These are phyloP conservation scores for Orbilia brochopaga DNA, from an alignment of 2,329 filamentous ascomycete genomes.

Conservation along the genomic window DNA sequence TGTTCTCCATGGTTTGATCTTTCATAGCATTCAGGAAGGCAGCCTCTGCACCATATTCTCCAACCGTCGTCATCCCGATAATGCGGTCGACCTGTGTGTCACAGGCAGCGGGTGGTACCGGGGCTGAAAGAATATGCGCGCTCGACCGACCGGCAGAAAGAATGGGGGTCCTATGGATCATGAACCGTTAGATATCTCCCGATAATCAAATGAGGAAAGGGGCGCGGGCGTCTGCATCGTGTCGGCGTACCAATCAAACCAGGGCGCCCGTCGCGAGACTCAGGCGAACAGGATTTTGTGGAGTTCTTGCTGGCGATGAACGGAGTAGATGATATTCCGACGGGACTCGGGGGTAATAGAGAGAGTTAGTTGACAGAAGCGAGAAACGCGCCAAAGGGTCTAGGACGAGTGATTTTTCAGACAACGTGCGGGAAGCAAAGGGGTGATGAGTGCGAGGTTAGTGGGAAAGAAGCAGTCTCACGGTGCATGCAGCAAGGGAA, in stretches of 20 bases:
- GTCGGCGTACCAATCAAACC: slow-evolving; percentile 1
- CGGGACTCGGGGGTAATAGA: background rate
- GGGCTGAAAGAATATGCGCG: slow-evolving; percentile 10
- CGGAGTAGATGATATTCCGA: background rate
- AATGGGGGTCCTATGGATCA: background rate
- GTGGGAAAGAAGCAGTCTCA: slow-evolving; percentile 5
- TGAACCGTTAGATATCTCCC: background rate
- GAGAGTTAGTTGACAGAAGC: background rate
- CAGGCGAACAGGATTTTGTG: background rate
- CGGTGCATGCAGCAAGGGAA: background rate
- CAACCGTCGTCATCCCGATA: slow-evolving; percentile 34
- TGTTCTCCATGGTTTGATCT: slow-evolving; percentile 41
- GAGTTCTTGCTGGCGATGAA: background rate
- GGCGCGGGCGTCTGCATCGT: background rate
- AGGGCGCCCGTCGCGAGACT: background rate
- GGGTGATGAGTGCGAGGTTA: background rate
- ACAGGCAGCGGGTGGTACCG: slow-evolving; percentile 11
- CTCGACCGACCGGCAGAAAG: slow-evolving; percentile 12
- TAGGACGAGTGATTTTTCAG: background rate
- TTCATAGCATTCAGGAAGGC: slow-evolving; percentile 48
- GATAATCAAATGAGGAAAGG: background rate
- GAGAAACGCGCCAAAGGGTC: background rate
- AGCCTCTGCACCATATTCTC: slow-evolving; percentile 44
- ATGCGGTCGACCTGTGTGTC: slow-evolving; percentile 20
- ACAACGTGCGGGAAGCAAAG: background rate